Evolutionary conservation across 2,329 filamentous ascomycete genomes (phyloP).

Genomic region (Colletotrichum abscissum): DNA sequence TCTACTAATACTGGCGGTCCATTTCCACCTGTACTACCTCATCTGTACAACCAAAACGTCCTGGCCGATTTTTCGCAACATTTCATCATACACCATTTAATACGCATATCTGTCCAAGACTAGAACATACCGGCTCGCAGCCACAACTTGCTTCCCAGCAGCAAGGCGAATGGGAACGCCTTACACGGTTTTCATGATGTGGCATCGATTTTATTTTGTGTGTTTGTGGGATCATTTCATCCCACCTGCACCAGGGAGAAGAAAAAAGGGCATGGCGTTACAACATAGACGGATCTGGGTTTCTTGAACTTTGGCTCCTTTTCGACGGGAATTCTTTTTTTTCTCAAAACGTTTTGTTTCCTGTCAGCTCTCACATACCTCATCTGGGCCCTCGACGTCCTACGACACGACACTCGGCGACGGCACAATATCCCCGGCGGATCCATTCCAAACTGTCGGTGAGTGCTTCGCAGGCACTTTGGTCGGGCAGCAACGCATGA

Average conservation of each 20-base stretch:
- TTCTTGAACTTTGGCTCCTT: conserved; percentile 22
- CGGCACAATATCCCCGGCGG: conserved; percentile 31
- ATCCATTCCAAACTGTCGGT: conserved; percentile 36
- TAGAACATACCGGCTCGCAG: conserved; percentile 50
- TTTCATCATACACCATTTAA: conserved; percentile 45
- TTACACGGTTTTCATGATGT: conserved; percentile 35
- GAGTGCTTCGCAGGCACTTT: conserved; percentile 22
- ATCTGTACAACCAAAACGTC: conserved; percentile 25
- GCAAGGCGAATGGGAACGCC: conserved; percentile 40
- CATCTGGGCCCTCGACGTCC: conserved; percentile 30
- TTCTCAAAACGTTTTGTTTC: neutral
- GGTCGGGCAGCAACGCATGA: conserved; percentile 36
- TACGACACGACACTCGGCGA: conserved; percentile 24
- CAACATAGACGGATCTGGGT: conserved; percentile 33
- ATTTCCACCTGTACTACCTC: conserved; percentile 29
- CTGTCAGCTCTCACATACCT: conserved; percentile 35
- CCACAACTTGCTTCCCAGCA: conserved; percentile 53
- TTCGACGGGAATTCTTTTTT: neutral
- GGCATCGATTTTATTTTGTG: conserved; percentile 35
- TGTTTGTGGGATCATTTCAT: conserved; percentile 28
- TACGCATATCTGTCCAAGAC: conserved; percentile 47
- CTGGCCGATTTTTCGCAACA: conserved; percentile 31
- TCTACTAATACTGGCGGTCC: conserved; percentile 31
- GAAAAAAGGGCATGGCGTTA: conserved; percentile 33
- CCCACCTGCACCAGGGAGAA: conserved; percentile 16